Evolutionary conservation across 345 rosid genomes (phyloP).

Genomic region (Sapria himalayana): DNA sequence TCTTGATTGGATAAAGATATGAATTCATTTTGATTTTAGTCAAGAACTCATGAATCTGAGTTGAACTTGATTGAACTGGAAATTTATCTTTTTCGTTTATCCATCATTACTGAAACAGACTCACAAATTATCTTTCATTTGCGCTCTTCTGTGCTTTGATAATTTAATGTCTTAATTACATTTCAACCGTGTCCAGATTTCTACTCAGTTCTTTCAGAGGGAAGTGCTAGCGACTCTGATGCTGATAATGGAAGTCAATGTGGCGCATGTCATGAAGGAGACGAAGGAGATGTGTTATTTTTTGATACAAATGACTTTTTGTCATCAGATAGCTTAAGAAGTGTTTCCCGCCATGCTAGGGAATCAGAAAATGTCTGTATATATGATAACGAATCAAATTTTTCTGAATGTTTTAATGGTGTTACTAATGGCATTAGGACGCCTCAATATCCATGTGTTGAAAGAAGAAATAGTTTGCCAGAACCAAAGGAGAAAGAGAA

Average conservation of each 20-base stretch:
- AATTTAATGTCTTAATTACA: neutral
- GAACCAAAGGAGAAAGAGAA: conserved; percentile 16
- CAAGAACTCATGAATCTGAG: too few species aligned
- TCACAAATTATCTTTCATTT: neutral
- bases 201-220: conserved; percentile 7
- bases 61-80: too few species aligned
- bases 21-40: too few species aligned
- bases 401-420: conserved; percentile 7
- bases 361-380: conserved; percentile 7
- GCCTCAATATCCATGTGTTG: conserved; percentile 6
- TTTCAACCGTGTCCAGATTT: neutral
- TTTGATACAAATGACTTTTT: conserved; percentile 16
- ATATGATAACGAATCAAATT: conserved; percentile 7
- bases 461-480: conserved; percentile 14
- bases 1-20: too few species aligned
- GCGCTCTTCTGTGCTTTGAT: neutral
- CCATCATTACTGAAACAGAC: neutral
- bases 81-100: neutral
- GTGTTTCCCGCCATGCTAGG: conserved; percentile 8
- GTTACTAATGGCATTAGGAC: conserved; percentile 8
- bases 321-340: conserved; percentile 13
- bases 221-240: conserved; percentile 14
- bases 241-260: conserved; percentile 9
- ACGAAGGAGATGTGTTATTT: conserved; percentile 11
- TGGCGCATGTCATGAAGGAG: conserved; percentile 12